Base-by-base conservation (phyloP, 169 alveolate genomes). In the Cryptosporidium viatorum region DNA sequence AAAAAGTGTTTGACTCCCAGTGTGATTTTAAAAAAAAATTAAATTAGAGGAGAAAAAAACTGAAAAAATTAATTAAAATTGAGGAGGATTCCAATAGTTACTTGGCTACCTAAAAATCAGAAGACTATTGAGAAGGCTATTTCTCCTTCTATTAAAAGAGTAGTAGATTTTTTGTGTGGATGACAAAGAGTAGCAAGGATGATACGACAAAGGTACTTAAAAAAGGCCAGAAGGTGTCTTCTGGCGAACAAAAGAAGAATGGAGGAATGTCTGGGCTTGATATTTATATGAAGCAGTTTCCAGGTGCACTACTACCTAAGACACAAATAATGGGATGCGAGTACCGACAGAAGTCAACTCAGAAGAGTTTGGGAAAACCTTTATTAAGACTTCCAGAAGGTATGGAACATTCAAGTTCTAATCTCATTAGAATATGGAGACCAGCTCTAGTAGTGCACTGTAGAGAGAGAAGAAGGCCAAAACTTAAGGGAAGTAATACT, bases 261-360 rank as follows among this genome's bases (percentile, higher is more conserved):
- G 41, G 71, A 23, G 86, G 86, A n/a, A 52, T 74, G 55, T 74
- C 86, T 33, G 86, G 86, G 12, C 23, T 58, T 16, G 86, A 74
- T 41, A 37, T 52, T 52, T 74, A 74, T 26, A 74, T 74, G 86
- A 74, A 59, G 51, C 86, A 74, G 29, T 74, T 74, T 58, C 86
- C 86, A 4, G 86, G 86, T 2, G 86, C 86, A 7, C 23, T 74
- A n/a, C 14, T 74, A 7, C 86, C 86, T 0, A 74, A 74, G 68
- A 74, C 86, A 74, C 86, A 74, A 59, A 74, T 74, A 55, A 74
- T 74, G 86, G 86, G 86, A 3, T 74, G 86, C 31, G 86, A 74
- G 55, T 74, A 74, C 18, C 69, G 86, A 55, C 86, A 74, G 23
- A 74, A 74, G 48, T 51, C 55, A 9, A 23, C 58, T 12, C 52